Percentiles rank a stretch among this genome's conserved stretches.
Evolutionary conservation across 1,284 basidiomycete species (phyloP).

Genomic region (Leccinum fuscescens): DNA sequence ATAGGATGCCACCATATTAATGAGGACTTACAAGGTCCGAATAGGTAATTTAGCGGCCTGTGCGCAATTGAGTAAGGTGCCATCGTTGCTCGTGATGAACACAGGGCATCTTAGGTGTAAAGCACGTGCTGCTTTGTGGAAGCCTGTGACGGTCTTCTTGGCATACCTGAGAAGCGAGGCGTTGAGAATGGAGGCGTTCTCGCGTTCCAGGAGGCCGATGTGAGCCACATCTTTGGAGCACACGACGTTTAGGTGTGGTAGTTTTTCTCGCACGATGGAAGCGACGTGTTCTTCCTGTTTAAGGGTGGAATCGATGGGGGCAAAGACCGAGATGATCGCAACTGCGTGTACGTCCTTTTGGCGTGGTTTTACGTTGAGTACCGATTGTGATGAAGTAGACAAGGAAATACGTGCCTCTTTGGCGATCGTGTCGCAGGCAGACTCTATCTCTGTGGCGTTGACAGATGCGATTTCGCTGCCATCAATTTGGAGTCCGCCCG

Average conservation of each 20-base stretch:
- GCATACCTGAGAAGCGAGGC: slow-evolving; percentile 59
- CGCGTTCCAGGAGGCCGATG: slow-evolving; percentile 57
- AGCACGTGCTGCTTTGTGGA: slow-evolving; percentile 46
- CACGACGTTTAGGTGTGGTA: slow-evolving; percentile 39
- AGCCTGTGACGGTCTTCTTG: slow-evolving; percentile 49
- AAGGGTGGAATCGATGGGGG: slow-evolving; percentile 44
- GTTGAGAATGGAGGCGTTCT: slow-evolving; percentile 63
- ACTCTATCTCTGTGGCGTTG: slow-evolving; percentile 40
- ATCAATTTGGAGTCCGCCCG: slow-evolving; percentile 53
- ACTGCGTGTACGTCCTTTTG: slow-evolving; percentile 41
- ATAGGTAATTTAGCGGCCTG: slow-evolving; percentile 58
- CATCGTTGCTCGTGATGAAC: slow-evolving; percentile 62
- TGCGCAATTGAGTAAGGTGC: slow-evolving; percentile 51
- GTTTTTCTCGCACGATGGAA: slow-evolving; percentile 42
- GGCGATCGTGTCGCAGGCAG: slow-evolving; percentile 30
- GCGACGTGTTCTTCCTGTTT: slow-evolving; percentile 48
- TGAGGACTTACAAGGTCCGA: slow-evolving; percentile 47
- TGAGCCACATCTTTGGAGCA: slow-evolving; percentile 46
- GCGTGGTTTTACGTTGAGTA: slow-evolving; percentile 14
- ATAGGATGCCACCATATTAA: neutral
- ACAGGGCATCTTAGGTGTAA: slow-evolving; percentile 53
- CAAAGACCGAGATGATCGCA: slow-evolving; percentile 50
- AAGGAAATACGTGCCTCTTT: slow-evolving; percentile 22
- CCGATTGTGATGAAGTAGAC: neutral
- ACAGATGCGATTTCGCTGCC: slow-evolving; percentile 45